A percentile compares a stretch with the other conserved stretches of the same genome.
phyloP scores from a whole-genome alignment of 1,284 basidiomycete species.

The Neotropicomus parvogracilis region DNA sequence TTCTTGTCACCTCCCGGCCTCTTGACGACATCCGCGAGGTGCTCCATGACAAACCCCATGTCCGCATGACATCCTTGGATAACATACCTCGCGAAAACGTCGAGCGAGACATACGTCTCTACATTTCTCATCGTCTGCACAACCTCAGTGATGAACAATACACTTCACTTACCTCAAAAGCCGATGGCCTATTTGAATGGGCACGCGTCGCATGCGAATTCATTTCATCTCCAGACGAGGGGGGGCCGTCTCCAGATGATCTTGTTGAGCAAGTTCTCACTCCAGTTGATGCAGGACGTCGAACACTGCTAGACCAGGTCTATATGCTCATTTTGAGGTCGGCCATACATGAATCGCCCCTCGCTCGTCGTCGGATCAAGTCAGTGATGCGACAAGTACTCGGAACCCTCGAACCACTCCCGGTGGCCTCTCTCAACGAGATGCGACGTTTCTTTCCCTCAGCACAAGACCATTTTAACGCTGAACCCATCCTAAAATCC shows the following conservation, averaged over 20 bases:
- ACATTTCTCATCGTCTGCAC: neutral
- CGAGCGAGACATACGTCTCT: neutral
- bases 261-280: neutral
- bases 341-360: neutral
- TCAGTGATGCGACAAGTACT: neutral
- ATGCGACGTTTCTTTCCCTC: neutral
- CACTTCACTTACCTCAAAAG: neutral
- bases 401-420: neutral
- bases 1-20: neutral
- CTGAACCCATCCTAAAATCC: neutral
- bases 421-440: neutral
- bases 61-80: neutral
- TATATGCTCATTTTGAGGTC: neutral
- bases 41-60: neutral
- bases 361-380: neutral
- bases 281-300: neutral
- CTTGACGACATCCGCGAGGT: neutral
- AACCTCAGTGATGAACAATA: neutral
- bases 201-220: neutral
- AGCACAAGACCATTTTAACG: neutral
- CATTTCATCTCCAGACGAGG: neutral
- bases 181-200: neutral
- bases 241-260: neutral
- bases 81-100: neutral
- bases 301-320: neutral